Conservation (phyloP, 2,329 filamentous ascomycete species). For the Monilinia vaccinii-corymbosi region DNA sequence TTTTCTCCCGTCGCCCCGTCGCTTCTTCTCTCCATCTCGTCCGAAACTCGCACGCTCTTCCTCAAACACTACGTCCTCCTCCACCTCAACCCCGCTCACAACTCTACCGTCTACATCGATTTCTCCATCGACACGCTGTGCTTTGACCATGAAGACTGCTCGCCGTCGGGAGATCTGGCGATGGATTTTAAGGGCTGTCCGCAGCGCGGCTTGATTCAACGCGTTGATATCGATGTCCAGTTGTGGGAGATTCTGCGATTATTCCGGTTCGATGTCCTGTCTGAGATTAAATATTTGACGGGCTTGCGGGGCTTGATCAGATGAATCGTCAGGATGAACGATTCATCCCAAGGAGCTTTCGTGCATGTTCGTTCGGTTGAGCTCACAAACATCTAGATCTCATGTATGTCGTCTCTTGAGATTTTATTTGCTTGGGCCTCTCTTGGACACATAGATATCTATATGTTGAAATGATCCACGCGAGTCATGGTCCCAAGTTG, state of each 20-base stretch:
- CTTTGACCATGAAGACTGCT: conserved; percentile 15
- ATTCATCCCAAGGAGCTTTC: neutral
- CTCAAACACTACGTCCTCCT: conserved; percentile 9
- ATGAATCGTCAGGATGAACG: neutral
- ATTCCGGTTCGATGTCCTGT: conserved; percentile 9
- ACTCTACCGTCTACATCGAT: conserved; percentile 13
- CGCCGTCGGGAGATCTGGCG: conserved; percentile 9
- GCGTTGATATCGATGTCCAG: conserved; percentile 11
- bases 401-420: neutral
- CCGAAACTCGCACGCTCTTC: conserved; percentile 11
- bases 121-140: conserved; percentile 12
- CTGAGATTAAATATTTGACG: conserved; percentile 7
- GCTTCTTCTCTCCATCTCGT: conserved; percentile 9
- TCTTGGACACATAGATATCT: too few relatives aligned
- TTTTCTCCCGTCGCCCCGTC: neutral
- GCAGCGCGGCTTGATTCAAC: conserved; percentile 5
- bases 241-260: conserved; percentile 14
- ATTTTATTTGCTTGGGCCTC: too few relatives aligned
- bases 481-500: too few relatives aligned
- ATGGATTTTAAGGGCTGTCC: conserved; percentile 7
- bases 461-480: too few relatives aligned
- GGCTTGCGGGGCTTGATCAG: neutral
- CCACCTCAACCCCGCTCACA: conserved; percentile 3
- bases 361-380: neutral
- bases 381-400: neutral